phyloP scores from a whole-genome alignment of 345 rosid genomes.

The Eucalyptus lansdowneana region DNA sequence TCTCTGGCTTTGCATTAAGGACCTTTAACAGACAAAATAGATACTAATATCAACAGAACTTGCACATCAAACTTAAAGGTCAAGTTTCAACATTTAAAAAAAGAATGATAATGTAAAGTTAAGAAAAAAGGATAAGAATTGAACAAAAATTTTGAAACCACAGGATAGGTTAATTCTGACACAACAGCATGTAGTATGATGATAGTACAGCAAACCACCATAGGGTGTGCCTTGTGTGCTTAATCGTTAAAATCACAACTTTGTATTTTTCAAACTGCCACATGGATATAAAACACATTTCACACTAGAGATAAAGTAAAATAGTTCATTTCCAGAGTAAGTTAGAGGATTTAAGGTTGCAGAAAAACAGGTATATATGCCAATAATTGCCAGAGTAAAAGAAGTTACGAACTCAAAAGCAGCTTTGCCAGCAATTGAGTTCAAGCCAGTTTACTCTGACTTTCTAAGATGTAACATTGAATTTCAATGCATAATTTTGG shows the following conservation, averaged over 20 bases:
- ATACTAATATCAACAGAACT: background rate
- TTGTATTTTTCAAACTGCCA: background rate
- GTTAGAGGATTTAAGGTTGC: background rate
- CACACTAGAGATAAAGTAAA: background rate
- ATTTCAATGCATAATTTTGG: background rate
- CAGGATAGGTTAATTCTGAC: background rate
- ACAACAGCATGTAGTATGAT: background rate
- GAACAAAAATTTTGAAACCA: background rate
- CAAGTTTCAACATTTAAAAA: background rate
- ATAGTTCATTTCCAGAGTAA: background rate
- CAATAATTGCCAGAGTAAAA: background rate
- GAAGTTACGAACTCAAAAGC: background rate
- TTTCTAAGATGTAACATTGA: background rate
- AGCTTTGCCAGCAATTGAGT: background rate
- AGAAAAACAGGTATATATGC: background rate
- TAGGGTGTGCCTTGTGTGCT: background rate
- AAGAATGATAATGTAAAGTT: background rate
- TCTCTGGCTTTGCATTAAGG: slow-evolving; percentile 98
- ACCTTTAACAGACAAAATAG: slow-evolving; percentile 33
- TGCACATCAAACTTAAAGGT: background rate
- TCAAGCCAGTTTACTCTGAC: background rate
- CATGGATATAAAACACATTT: background rate
- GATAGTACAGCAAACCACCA: background rate
- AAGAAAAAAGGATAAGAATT: background rate
- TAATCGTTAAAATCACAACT: background rate